Conservation (phyloP, 495 filamentous ascomycete genomes). For the Penicillium crystallinum region DNA sequence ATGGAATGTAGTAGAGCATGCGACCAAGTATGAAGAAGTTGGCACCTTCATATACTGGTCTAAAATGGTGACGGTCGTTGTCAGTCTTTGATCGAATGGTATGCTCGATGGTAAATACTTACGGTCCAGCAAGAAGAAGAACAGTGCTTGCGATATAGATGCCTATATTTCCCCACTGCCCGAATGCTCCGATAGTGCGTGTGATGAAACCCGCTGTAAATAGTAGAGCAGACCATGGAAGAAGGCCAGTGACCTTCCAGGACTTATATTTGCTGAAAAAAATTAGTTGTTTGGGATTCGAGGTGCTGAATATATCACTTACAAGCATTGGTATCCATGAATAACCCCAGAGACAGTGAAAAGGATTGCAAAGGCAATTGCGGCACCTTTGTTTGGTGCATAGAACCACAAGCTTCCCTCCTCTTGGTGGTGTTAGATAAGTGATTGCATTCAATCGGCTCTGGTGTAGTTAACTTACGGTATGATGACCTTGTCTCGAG, state of each 20-base stretch:
- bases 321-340: slow-evolving; percentile 63
- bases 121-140: slow-evolving; percentile 62
- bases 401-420: slow-evolving; percentile 61
- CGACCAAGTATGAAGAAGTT: slow-evolving; percentile 76
- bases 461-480: slow-evolving; percentile 10
- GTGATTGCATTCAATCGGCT: neutral
- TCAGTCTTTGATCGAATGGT: neutral
- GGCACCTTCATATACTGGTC: slow-evolving; percentile 65
- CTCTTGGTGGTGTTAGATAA: slow-evolving; percentile 25
- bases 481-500: slow-evolving; percentile 14
- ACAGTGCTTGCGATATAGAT: slow-evolving; percentile 58
- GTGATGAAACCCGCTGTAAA: slow-evolving; percentile 56
- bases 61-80: slow-evolving; percentile 16
- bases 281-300: neutral
- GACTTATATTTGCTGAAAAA: slow-evolving; percentile 37
- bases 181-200: slow-evolving; percentile 51
- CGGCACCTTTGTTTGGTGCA: slow-evolving; percentile 67
- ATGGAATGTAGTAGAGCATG: slow-evolving; percentile 72
- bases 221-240: slow-evolving; percentile 47
- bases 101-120: slow-evolving; percentile 21
- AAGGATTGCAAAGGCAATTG: slow-evolving; percentile 61
- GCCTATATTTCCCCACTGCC: slow-evolving; percentile 50
- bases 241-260: slow-evolving; percentile 50
- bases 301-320: neutral
- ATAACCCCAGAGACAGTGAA: slow-evolving; percentile 54